Base-by-base conservation (phyloP, 768 basidiomycete species). In the Leccinum incarnatum region DNA sequence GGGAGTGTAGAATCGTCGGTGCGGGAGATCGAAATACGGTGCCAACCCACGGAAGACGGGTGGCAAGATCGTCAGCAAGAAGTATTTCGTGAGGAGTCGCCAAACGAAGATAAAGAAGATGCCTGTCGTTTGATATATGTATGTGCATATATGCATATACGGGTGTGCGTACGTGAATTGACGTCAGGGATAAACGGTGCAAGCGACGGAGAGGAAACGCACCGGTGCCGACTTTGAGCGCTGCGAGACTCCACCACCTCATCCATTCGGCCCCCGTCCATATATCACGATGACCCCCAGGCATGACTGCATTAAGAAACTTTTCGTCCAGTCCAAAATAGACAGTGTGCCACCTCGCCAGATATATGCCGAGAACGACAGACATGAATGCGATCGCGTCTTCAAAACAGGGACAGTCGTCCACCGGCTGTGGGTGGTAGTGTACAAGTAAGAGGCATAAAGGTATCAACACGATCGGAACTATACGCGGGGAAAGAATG, bases 361-460 rank as follows among this genome's bases (percentile, higher is more conserved):
- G 69, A 23, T 83, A 75, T 19, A 79, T 76, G n/a, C 96, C 96
- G 36, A 89, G 77, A 17, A 91, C 79, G 45, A 94, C 94, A 25
- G 91, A 87, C n/a, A 90, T 75, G 62, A 95, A 89, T 0, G 96
- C 94, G 53, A 98, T 95, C 3, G 95, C 93, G 67, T 98, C 96
- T 69, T 97, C 96, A 73, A 97, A 99, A 74, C 96, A 98, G 2
- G 96, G 96, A 64, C 96, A 98, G 66, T 96, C 93, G 57, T 98
- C 95, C 9, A 96, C 91, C 0, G 96, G 96, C 64, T 95, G 89
- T 0, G 95, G 94, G 67, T 95, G 93, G 60, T 91, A 85, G 67
- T 94, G 88, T n/a, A 95, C 87, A 19, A 89, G 75, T 5, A 91
- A 75, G 14, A 93, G 75, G 57, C 83, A 85, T n/a, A 89, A 60